These are phyloP conservation scores for Aspergillus kassunensis DNA, from an alignment of 495 filamentous ascomycete species.

Conservation along the genomic window DNA sequence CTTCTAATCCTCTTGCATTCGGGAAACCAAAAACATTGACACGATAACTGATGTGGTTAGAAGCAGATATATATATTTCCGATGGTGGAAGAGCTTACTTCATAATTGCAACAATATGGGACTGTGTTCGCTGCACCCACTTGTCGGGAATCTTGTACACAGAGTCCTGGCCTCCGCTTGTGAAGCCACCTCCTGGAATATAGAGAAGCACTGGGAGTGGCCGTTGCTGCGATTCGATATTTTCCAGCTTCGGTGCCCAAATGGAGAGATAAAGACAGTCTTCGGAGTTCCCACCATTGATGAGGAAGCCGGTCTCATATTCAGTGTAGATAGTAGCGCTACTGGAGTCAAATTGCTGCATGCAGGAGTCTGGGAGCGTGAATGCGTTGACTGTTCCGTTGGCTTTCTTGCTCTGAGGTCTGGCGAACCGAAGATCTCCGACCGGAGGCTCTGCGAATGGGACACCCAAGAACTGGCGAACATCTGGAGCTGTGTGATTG, in stretches of 20 bases:
- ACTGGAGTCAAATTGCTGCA: not conserved
- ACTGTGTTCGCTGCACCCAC: conserved; percentile 23
- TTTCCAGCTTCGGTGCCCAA: conserved; percentile 29
- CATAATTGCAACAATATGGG: conserved; percentile 34
- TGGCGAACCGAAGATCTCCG: not conserved
- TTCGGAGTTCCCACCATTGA: conserved; percentile 25
- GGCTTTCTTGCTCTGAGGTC: not conserved
- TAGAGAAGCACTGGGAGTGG: conserved; percentile 19
- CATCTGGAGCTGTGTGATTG: not conserved
- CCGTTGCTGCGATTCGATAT: not conserved
- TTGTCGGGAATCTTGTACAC: conserved; percentile 36
- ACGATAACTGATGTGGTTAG: conserved; percentile 24
- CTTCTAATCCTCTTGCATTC: conserved; percentile 20
- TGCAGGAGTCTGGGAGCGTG: not conserved
- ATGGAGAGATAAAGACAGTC: conserved; percentile 54
- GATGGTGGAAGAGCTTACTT: conserved; percentile 13
- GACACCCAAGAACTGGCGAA: not conserved
- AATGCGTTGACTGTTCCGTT: not conserved
- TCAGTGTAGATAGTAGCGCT: not conserved
- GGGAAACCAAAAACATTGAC: conserved; percentile 38
- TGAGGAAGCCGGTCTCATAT: not conserved
- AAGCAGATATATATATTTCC: no score
- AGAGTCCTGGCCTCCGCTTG: conserved; percentile 26
- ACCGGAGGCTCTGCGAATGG: not conserved
- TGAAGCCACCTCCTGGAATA: conserved; percentile 26